A percentile compares a stretch with the other conserved stretches of the same genome.
Conservation (phyloP, 768 basidiomycete species). For the Lentinula aciculospora region DNA sequence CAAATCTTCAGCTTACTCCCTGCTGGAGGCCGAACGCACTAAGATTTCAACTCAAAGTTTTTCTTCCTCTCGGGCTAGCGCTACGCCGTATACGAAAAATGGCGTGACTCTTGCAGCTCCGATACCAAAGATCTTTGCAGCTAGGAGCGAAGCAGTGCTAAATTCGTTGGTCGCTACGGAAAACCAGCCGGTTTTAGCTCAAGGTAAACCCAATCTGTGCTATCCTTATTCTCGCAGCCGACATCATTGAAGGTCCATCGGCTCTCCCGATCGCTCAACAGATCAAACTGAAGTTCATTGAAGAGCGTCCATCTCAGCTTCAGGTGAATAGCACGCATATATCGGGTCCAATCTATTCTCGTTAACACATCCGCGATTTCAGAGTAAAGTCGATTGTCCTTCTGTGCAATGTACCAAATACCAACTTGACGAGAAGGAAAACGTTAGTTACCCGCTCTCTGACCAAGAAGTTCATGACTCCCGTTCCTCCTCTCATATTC, state of each 20-base stretch:
- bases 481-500: neutral
- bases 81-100: neutral
- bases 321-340: neutral
- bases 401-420: neutral
- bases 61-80: neutral
- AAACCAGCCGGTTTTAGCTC: neutral
- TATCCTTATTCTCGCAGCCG: neutral
- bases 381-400: neutral
- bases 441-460: neutral
- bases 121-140: neutral
- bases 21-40: neutral
- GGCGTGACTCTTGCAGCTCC: neutral
- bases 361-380: neutral
- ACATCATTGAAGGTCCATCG: neutral
- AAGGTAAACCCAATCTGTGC: neutral
- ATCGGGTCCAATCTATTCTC: neutral
- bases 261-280: neutral
- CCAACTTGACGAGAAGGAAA: neutral
- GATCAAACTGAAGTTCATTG: no score
- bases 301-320: neutral
- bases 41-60: neutral
- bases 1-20: neutral
- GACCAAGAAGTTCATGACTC: neutral
- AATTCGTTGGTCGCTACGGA: neutral
- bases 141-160: neutral